Evolutionary conservation across 805 yeast genomes (phyloP).

Genomic region (Grigorovia yakushimaensis): DNA sequence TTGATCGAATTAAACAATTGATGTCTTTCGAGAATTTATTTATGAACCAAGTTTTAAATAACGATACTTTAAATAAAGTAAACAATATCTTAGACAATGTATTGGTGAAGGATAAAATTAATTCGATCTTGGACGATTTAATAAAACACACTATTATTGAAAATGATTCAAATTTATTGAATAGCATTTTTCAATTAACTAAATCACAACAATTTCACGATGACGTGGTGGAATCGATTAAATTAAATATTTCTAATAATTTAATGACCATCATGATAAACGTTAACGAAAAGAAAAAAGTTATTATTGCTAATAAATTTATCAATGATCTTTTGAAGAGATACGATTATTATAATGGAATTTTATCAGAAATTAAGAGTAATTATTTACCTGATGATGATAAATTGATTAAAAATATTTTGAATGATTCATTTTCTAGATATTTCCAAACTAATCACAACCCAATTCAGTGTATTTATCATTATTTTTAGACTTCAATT

Average conservation of each 20-base stretch:
- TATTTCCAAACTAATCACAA: constrained; percentile 39
- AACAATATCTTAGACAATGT: constrained; percentile 13
- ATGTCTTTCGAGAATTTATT: constrained; percentile 50
- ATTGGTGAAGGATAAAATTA: constrained; percentile 16
- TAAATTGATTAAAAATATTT: background rate
- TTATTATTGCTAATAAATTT: background rate
- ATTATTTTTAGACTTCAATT: constrained; percentile 46
- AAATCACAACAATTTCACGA: constrained; percentile 8
- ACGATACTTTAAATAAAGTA: constrained; percentile 18
- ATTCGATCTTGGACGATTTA: constrained; percentile 5
- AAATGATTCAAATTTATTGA: constrained; percentile 3
- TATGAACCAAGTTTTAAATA: constrained; percentile 13
- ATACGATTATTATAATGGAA: background rate
- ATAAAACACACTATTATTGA: background rate
- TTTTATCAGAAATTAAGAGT: background rate
- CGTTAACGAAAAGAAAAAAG: background rate
- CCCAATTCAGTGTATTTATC: constrained; percentile 47
- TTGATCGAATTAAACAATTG: constrained; percentile 42
- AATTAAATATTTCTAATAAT: constrained; percentile 12
- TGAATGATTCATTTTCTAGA: constrained; percentile 48
- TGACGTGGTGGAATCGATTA: constrained; percentile 10
- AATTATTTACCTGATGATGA: constrained; percentile 17
- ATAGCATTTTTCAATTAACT: constrained; percentile 13
- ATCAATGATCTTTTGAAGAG: constrained; percentile 29
- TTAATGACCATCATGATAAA: constrained; percentile 1